Evolutionary conservation across 176 grass and related monocot species (phyloP).

Genomic region (Rhynchospora breviuscula): DNA sequence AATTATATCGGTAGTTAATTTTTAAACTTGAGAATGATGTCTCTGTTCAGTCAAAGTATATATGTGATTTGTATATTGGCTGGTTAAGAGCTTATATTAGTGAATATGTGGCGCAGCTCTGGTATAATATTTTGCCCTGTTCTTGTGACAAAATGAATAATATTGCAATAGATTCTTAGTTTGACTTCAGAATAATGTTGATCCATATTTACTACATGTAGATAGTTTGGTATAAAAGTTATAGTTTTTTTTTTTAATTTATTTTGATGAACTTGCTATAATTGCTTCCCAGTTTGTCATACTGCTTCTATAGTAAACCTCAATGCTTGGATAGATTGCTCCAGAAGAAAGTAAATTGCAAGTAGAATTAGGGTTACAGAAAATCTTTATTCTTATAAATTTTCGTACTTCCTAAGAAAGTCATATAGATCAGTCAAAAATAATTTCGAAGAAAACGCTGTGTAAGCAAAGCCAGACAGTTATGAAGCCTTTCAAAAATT

Average conservation of each 20-base stretch:
- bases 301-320: no score
- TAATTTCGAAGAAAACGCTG: no score
- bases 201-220: no score
- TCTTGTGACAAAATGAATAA: not conserved
- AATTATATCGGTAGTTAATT: slow-evolving; percentile 19
- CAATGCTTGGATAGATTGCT: no score
- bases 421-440: no score
- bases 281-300: no score
- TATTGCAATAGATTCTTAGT: slow-evolving; percentile 2
- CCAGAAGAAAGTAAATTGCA: no score
- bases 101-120: slow-evolving; percentile 4
- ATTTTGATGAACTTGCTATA: not conserved
- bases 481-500: not conserved
- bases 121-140: not conserved
- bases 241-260: not conserved
- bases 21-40: slow-evolving; percentile 6
- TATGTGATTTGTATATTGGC: not conserved
- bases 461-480: no score
- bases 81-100: not conserved
- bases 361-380: no score
- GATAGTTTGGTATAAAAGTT: no score
- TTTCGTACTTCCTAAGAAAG: no score
- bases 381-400: no score
- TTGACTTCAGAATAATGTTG: not conserved
- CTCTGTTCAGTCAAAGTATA: slow-evolving; percentile 11